A percentile compares a stretch with the other conserved stretches of the same genome.
These are phyloP conservation scores for Kwoniella dendrophila DNA, from an alignment of 768 basidiomycete genomes.

Conservation along the genomic window DNA sequence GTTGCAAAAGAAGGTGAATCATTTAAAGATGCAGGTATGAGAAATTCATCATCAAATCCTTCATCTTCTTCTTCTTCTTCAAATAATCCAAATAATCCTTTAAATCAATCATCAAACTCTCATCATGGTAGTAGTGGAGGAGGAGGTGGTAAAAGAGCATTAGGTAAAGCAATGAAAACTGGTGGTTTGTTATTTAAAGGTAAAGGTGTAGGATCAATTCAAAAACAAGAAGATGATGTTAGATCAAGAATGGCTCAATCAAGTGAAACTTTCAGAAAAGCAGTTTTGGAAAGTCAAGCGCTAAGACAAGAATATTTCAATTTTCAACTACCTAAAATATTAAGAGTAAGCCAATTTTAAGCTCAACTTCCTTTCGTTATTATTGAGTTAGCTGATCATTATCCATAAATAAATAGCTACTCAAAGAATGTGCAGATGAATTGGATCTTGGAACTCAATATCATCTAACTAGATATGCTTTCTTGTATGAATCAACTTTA, in stretches of 20 bases:
- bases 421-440: constrained; percentile 95
- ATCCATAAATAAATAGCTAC: constrained; percentile 61
- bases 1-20: constrained; percentile 95
- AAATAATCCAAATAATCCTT: constrained; percentile 16
- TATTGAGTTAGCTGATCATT: not conserved
- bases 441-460: constrained; percentile 98
- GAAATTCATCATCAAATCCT: constrained; percentile 35
- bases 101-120: no score
- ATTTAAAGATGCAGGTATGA: constrained; percentile 68
- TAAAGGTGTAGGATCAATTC: constrained; percentile 89
- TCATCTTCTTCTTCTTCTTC: constrained; percentile 57
- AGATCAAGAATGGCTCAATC: constrained; percentile 78
- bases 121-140: constrained; percentile 7
- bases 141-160: constrained; percentile 71
- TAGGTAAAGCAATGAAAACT: constrained; percentile 89
- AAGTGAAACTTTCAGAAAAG: constrained; percentile 86
- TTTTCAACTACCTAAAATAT: constrained; percentile 88
- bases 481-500: constrained; percentile 86
- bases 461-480: constrained; percentile 91
- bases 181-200: constrained; percentile 87
- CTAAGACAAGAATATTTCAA: constrained; percentile 98
- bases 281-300: constrained; percentile 82
- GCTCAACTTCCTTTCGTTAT: not conserved
- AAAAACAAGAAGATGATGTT: constrained; percentile 93
- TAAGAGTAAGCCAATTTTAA: constrained; percentile 67